A percentile compares a stretch with the other conserved stretches of the same genome.
Conservation (phyloP, 2,329 filamentous ascomycete species). For the Didymellaceae sp. region DNA sequence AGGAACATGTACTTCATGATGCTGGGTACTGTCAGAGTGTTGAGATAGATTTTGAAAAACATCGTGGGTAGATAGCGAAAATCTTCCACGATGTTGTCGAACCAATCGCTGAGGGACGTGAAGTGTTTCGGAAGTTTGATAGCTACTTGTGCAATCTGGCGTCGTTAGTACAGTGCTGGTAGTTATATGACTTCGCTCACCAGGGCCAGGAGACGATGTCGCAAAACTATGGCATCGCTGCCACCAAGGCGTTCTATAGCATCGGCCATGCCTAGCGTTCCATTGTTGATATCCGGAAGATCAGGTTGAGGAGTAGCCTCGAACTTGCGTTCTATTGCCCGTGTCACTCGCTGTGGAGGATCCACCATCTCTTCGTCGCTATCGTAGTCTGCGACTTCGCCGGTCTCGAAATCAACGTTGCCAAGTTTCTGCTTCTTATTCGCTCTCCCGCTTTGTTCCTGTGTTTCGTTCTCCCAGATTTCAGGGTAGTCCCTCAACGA, state of each 20-base stretch:
- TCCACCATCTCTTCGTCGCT: conserved; percentile 44
- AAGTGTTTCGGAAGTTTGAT: conserved; percentile 52
- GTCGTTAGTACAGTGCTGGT: conserved; percentile 23
- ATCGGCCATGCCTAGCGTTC: conserved; percentile 19
- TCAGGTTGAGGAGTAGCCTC: neutral
- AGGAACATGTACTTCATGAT: conserved; percentile 57
- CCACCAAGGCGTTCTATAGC: conserved; percentile 44
- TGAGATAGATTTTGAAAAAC: conserved; percentile 64
- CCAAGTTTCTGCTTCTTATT: conserved; percentile 65
- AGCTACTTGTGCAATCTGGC: conserved; percentile 48
- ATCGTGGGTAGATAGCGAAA: conserved; percentile 65
- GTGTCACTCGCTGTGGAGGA: conserved; percentile 10
- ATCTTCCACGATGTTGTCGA: conserved; percentile 63
- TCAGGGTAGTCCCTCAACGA: conserved; percentile 64
- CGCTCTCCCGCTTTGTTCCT: conserved; percentile 51
- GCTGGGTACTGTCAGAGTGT: conserved; percentile 54
- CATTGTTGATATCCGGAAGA: conserved; percentile 10
- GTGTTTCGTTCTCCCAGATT: conserved; percentile 72
- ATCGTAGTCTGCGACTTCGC: conserved; percentile 64
- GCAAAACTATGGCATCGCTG: conserved; percentile 64
- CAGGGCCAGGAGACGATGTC: conserved; percentile 68
- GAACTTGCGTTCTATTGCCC: conserved; percentile 10
- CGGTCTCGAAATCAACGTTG: conserved; percentile 61
- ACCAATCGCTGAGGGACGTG: conserved; percentile 62
- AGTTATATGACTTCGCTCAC: conserved; percentile 41